A percentile compares a stretch with the other conserved stretches of the same genome.
Evolutionary conservation across 2,329 filamentous ascomycete species (phyloP).

Genomic region (Epicoccum sorghinum): DNA sequence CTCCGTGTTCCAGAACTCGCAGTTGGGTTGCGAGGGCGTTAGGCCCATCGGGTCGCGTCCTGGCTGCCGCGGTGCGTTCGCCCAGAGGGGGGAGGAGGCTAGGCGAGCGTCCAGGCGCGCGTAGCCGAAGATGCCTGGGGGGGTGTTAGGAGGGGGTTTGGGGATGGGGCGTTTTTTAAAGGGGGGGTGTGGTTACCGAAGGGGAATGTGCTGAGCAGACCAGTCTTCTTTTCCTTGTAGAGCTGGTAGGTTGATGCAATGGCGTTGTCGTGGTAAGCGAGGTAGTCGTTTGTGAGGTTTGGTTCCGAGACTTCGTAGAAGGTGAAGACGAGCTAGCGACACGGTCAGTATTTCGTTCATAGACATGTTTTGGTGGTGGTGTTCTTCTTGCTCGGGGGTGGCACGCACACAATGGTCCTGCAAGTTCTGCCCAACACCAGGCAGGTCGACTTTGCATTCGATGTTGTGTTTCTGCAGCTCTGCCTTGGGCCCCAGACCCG

Average conservation of each 20-base stretch:
- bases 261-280: constrained; percentile 62
- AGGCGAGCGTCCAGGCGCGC: constrained; percentile 67
- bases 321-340: constrained; percentile 54
- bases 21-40: constrained; percentile 61
- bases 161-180: no score
- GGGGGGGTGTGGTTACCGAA: no score
- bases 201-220: constrained; percentile 65
- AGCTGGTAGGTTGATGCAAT: constrained; percentile 58
- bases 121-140: constrained; percentile 60
- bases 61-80: constrained; percentile 51
- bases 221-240: constrained; percentile 65
- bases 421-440: constrained; percentile 68
- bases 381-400: no score
- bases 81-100: constrained; percentile 61
- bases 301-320: constrained; percentile 67
- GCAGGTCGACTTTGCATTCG: constrained; percentile 59
- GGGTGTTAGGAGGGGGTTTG: neutral
- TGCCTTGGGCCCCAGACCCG: constrained; percentile 62
- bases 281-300: constrained; percentile 59
- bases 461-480: constrained; percentile 62
- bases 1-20: constrained; percentile 69
- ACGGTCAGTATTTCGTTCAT: neutral
- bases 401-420: constrained; percentile 65
- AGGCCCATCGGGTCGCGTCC: constrained; percentile 68
- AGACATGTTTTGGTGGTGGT: no score